These are phyloP conservation scores for Cyathus striatus DNA, from an alignment of 768 basidiomycete species.

Conservation along the genomic window DNA sequence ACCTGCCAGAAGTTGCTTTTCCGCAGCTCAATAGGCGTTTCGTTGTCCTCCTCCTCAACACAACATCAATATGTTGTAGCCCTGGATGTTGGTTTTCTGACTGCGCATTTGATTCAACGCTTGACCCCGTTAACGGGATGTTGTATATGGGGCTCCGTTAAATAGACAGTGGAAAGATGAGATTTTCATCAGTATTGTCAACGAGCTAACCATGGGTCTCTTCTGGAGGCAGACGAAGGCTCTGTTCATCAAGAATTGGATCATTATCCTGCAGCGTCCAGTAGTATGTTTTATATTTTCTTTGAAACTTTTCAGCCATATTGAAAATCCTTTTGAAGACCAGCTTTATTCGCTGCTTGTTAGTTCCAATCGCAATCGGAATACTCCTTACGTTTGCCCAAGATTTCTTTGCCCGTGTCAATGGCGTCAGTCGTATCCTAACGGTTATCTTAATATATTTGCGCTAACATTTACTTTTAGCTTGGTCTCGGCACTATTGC, in stretches of 20 bases:
- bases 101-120: too few relatives aligned
- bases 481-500: neutral
- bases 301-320: neutral
- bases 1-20: too few relatives aligned
- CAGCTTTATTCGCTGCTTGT: slow-evolving; percentile 46
- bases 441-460: slow-evolving; percentile 11
- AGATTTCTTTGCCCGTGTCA: slow-evolving; percentile 37
- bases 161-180: too few relatives aligned
- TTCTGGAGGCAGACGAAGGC: slow-evolving; percentile 49
- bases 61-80: too few relatives aligned
- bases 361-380: slow-evolving; percentile 51
- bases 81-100: too few relatives aligned
- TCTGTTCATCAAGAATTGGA: slow-evolving; percentile 56
- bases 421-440: slow-evolving; percentile 34
- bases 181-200: too few relatives aligned
- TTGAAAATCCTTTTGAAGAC: slow-evolving; percentile 22
- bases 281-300: slow-evolving; percentile 31
- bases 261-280: slow-evolving; percentile 49
- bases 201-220: too few relatives aligned
- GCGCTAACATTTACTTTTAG: neutral
- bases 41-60: too few relatives aligned
- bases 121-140: too few relatives aligned
- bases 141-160: too few relatives aligned
- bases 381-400: slow-evolving; percentile 52
- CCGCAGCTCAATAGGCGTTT: too few relatives aligned